phyloP scores from a whole-genome alignment of 441 rosid genomes.

The Bocquillonia castaneifolia region DNA sequence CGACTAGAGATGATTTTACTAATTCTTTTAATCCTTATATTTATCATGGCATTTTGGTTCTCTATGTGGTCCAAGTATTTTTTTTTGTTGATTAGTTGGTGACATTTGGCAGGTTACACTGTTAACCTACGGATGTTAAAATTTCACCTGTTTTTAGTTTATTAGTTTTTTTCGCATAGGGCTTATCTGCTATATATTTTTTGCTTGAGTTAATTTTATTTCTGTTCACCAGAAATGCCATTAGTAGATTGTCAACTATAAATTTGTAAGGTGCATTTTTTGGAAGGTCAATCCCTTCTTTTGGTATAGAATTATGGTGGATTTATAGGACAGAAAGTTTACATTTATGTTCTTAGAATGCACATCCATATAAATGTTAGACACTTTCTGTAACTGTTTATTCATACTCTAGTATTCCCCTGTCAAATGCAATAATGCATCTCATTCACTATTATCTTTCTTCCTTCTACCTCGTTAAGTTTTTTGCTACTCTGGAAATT shows the following conservation, averaged over 20 bases:
- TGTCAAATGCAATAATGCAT: constrained; percentile 9
- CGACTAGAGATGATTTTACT: not conserved
- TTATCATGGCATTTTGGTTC: not conserved
- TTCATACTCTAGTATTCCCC: not conserved
- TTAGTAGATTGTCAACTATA: no score
- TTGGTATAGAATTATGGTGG: not conserved
- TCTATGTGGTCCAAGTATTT: not conserved
- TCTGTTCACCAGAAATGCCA: not conserved
- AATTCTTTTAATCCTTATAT: not conserved
- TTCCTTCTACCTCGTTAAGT: not conserved
- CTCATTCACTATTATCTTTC: not conserved
- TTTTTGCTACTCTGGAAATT: not conserved
- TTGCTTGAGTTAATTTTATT: not conserved
- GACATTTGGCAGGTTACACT: not conserved
- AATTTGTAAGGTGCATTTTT: no score
- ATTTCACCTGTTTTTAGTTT: not conserved
- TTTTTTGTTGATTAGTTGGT: not conserved
- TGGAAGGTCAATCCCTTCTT: no score
- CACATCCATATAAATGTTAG: not conserved
- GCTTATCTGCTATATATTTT: not conserved
- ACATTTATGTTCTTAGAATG: not conserved
- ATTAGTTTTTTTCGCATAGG: not conserved
- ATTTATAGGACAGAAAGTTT: not conserved
- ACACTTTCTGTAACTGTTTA: not conserved
- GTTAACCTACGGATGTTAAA: not conserved